These are phyloP conservation scores for Skeletonema tropicum DNA, from an alignment of 108 stramenopile genomes.

Conservation along the genomic window DNA sequence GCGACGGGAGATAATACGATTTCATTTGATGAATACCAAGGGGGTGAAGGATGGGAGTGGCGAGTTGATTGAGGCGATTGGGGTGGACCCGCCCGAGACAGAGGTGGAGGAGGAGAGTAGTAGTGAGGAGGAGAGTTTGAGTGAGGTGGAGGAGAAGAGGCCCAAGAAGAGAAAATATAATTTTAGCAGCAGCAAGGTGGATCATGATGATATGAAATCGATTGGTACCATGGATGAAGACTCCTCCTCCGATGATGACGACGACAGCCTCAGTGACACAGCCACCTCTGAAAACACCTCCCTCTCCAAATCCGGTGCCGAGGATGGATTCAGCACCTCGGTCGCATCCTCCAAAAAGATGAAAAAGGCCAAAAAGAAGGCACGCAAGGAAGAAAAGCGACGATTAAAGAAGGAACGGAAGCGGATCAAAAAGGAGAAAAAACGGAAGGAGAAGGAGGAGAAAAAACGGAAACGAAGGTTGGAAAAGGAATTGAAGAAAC, in stretches of 20 bases:
- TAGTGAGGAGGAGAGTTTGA: constrained; percentile 1
- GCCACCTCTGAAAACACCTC: constrained; percentile 25
- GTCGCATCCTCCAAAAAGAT: constrained; percentile 28
- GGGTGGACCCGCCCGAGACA: constrained; percentile 10
- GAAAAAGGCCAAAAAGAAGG: constrained; percentile 17
- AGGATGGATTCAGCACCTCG: constrained; percentile 44
- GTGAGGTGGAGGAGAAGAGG: constrained; percentile 9
- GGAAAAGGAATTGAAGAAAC: constrained; percentile 16
- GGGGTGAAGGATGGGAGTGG: constrained; percentile 8
- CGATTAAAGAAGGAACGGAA: constrained; percentile 27
- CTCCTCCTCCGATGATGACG: constrained; percentile 11
- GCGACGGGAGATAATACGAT: constrained; percentile 26
- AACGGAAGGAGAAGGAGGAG: constrained; percentile 21
- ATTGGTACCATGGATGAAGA: constrained; percentile 5
- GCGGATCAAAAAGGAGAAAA: constrained; percentile 19
- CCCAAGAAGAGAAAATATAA: constrained; percentile 7
- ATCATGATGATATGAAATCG: constrained; percentile 2
- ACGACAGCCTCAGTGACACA: constrained; percentile 11
- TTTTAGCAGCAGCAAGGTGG: not conserved
- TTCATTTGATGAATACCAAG: constrained; percentile 19
- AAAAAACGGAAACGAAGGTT: constrained; percentile 12
- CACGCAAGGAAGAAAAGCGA: constrained; percentile 37
- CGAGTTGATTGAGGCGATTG: constrained; percentile 9
- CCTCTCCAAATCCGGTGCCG: constrained; percentile 21
- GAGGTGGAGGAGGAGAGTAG: constrained; percentile 9